Evolutionary conservation across 2,329 filamentous ascomycete species (phyloP).

Genomic region (Alternaria angustiovoidea): DNA sequence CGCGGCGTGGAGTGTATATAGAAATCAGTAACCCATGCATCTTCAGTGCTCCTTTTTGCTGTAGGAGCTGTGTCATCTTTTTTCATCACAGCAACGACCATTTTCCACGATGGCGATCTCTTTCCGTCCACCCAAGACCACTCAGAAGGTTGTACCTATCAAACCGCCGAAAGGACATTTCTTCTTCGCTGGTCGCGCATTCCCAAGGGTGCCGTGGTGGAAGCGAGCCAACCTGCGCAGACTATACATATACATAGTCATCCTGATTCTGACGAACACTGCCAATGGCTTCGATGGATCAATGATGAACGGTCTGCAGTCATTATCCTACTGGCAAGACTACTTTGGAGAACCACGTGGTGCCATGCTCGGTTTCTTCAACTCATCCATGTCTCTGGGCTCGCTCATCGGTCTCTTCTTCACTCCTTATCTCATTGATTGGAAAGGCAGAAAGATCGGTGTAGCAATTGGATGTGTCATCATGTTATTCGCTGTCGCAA

Average conservation of each 20-base stretch:
- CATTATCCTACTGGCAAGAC: conserved; percentile 31
- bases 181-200: conserved; percentile 1
- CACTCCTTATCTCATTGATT: conserved; percentile 34
- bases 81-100: no score
- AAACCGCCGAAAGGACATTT: no score
- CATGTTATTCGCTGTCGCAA: conserved; percentile 37
- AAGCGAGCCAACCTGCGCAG: conserved; percentile 17
- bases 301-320: conserved; percentile 49
- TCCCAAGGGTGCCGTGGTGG: conserved; percentile 20
- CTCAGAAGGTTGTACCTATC: no score
- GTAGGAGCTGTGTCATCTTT: no score
- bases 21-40: no score
- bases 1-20: no score
- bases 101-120: no score
- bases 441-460: conserved; percentile 32
- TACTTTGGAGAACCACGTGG: conserved; percentile 34
- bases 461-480: conserved; percentile 39
- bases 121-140: no score
- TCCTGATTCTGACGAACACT: conserved; percentile 22
- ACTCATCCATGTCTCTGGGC: conserved; percentile 27
- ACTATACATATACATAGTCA: conserved; percentile 22
- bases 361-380: conserved; percentile 39
- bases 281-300: conserved; percentile 59
- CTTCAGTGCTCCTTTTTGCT: no score
- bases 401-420: conserved; percentile 28